phyloP scores from a whole-genome alignment of 148 eudicot genomes.

The Cornus florida region DNA sequence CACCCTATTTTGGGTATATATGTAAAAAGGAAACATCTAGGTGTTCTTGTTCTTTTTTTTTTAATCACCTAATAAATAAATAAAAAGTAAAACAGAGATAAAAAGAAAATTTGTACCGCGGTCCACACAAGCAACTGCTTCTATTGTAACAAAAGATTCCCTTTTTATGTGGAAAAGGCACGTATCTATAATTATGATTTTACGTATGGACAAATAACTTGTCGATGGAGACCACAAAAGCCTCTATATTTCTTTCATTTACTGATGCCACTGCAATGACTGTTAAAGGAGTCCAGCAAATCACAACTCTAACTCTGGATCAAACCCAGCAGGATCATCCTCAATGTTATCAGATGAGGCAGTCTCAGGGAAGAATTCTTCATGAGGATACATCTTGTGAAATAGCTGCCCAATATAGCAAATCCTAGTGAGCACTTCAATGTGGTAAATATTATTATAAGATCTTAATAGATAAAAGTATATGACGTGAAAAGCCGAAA shows the following conservation, averaged over 20 bases:
- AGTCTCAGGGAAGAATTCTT: conserved; percentile 60
- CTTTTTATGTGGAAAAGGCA: no score
- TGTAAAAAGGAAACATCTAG: no score
- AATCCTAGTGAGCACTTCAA: neutral
- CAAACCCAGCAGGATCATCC: conserved; percentile 29
- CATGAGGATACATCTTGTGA: conserved; percentile 60
- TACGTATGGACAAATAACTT: no score
- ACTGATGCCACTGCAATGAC: neutral
- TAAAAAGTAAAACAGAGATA: no score
- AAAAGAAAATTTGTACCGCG: no score
- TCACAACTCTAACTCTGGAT: conserved; percentile 22
- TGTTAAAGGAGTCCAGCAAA: conserved; percentile 10
- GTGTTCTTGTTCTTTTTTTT: no score
- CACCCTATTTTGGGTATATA: neutral
- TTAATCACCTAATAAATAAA: no score
- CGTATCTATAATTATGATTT: no score
- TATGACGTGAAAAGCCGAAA: no score
- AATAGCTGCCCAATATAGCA: conserved; percentile 49
- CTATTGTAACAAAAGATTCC: no score
- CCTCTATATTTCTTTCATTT: neutral
- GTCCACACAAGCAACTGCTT: no score
- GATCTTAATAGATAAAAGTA: neutral
- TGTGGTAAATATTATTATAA: neutral
- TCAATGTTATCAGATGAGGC: conserved; percentile 33
- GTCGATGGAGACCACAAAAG: no score